phyloP scores from a whole-genome alignment of 768 basidiomycete genomes.

The Lentinula sp. region DNA sequence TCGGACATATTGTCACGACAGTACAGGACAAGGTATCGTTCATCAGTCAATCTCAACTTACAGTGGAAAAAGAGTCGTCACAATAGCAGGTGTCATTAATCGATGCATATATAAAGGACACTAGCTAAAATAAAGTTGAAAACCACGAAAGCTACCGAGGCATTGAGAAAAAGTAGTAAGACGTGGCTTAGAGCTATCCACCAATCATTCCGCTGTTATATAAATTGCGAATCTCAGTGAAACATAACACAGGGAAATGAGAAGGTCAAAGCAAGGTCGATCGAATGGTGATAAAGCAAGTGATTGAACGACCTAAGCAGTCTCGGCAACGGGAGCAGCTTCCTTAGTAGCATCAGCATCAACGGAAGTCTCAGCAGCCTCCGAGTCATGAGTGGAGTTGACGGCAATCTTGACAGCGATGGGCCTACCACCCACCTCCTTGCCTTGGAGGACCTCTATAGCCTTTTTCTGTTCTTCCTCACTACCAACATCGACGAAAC shows the following conservation, averaged over 20 bases:
- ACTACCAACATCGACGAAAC: constrained; percentile 91
- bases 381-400: constrained; percentile 66
- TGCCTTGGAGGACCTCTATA: constrained; percentile 79
- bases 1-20: constrained; percentile 46
- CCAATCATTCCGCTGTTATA: constrained; percentile 16
- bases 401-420: constrained; percentile 96
- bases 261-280: constrained; percentile 13
- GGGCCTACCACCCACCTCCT: constrained; percentile 77
- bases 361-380: constrained; percentile 29
- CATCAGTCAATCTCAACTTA: background rate
- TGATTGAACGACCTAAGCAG: constrained; percentile 7
- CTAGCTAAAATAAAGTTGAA: constrained; percentile 1
- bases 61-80: background rate
- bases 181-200: constrained; percentile 14
- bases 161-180: background rate
- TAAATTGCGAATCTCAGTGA: constrained; percentile 30
- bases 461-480: constrained; percentile 91
- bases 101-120: background rate
- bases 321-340: constrained; percentile 13
- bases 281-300: constrained; percentile 11
- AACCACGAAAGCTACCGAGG: constrained; percentile 4
- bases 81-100: constrained; percentile 6
- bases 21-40: background rate
- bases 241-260: constrained; percentile 17
- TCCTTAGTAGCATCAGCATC: constrained; percentile 18